phyloP scores from a whole-genome alignment of 1,284 basidiomycete species.

The Sporisorium scitamineum region DNA sequence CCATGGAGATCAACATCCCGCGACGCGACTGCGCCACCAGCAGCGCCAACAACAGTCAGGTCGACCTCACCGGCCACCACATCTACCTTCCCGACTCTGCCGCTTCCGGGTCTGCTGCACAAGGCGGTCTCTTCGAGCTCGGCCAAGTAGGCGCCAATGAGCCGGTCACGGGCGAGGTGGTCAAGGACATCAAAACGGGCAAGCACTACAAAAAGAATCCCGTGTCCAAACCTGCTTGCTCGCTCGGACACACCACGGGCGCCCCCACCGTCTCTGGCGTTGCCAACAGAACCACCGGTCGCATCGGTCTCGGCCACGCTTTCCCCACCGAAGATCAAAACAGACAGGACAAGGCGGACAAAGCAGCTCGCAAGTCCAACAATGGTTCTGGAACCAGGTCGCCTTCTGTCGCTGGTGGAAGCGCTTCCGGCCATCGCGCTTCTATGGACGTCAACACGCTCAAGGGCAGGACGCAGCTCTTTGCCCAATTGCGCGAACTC shows the following conservation, averaged over 20 bases:
- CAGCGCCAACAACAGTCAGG: conserved; percentile 37
- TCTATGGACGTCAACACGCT: conserved; percentile 45
- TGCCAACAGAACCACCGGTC: conserved; percentile 17
- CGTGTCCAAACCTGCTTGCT: conserved; percentile 36
- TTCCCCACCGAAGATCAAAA: conserved; percentile 49
- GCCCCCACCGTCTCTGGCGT: conserved; percentile 27
- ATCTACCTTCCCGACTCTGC: conserved; percentile 29
- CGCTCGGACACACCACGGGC: conserved; percentile 46
- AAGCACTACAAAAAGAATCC: conserved; percentile 54
- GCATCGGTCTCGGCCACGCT: conserved; percentile 47
- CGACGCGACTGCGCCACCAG: conserved; percentile 17
- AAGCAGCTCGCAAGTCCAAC: conserved; percentile 29
- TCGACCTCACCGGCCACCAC: conserved; percentile 43
- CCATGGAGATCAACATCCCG: conserved; percentile 35
- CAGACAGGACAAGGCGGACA: conserved; percentile 42
- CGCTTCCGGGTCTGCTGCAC: background rate
- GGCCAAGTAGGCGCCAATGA: conserved; percentile 31
- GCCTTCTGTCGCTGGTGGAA: conserved; percentile 20
- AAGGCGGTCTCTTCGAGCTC: conserved; percentile 35
- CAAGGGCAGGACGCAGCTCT: conserved; percentile 40
- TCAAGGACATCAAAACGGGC: conserved; percentile 54
- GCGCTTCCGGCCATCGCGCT: conserved; percentile 3
- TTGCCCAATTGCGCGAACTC: conserved; percentile 40
- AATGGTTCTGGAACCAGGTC: conserved; percentile 26
- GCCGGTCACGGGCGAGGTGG: conserved; percentile 29